These are phyloP conservation scores for Pseudopediastrum boryanum DNA, from an alignment of 139 green algal species.

Conservation along the genomic window DNA sequence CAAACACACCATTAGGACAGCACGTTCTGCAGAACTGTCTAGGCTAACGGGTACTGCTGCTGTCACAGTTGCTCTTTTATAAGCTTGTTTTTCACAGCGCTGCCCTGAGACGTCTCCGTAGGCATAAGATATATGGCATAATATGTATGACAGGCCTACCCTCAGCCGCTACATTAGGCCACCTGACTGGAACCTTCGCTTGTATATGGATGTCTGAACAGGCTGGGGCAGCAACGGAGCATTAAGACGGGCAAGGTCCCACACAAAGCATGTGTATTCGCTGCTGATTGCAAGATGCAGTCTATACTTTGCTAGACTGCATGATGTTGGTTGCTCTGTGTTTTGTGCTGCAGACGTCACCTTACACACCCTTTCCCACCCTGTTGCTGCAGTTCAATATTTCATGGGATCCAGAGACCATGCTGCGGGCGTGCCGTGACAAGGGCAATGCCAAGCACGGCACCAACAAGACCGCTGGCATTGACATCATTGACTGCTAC, in stretches of 20 bases:
- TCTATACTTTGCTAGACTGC: background rate
- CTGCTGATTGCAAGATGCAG: background rate
- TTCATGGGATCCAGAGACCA: constrained; percentile 52
- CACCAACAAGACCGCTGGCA: background rate
- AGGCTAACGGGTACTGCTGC: no score
- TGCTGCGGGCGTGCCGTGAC: constrained; percentile 37
- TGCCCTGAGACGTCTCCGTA: no score
- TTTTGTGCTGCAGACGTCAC: background rate
- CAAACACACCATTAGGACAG: no score
- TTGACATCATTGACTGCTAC: background rate
- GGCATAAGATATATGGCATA: no score
- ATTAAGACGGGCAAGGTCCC: background rate
- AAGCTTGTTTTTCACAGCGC: no score
- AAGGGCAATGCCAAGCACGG: background rate
- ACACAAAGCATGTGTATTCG: background rate
- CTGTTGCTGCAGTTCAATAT: constrained; percentile 24
- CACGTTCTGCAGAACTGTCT: no score
- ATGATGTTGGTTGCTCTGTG: no score
- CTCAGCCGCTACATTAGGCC: no score
- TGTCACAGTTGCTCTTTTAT: no score
- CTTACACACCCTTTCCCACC: background rate
- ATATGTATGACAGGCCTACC: no score
- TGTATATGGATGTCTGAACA: no score
- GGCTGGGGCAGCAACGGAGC: background rate
- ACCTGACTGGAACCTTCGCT: no score